Evolutionary conservation across 768 basidiomycete genomes (phyloP), one percentile per base, ranked within the genome.

Genomic region (Mycena alexandri): DNA sequence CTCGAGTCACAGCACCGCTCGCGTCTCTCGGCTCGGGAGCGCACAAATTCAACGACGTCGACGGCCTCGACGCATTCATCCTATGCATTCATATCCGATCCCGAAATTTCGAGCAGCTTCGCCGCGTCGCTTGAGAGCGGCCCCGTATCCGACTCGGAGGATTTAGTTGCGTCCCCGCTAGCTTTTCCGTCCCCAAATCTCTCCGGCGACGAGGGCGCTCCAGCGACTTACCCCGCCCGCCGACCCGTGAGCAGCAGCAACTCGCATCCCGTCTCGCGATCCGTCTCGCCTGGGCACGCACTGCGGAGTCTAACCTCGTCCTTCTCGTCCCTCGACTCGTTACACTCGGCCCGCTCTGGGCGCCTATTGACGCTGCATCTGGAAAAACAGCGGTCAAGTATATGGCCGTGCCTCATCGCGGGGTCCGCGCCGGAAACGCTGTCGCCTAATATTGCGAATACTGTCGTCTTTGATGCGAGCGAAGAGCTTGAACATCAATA

Each of bases 391-490:
- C 86, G 90, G 68, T 89, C 92, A 8, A 84, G 89, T 46, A 94
- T 94, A 47, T 94, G 93, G 93, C 93, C 93, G 0, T 91, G 91
- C 8, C 81, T 94, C 41, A 86, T 94, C 55, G 84, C 92, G n/a
- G 85, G 93, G 36, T 90, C 93, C 11, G 91, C 87, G 11, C 90
- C 91, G 1, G 86, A 87, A 53, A 79, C 85, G 13, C 75, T 92
- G 7, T 87, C 90, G 0, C 85, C 89, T 4, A 81, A 77, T 57
- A 76, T 85, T 21, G 78, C 84, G 5, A 83, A 85, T 60, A 84
- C 89, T 1, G 80, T 87, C 38, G 81, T 88, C 10, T 87, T 88
- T 75, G 82, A 87, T 58, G 77, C 83, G 33, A 84, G 76, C 65
- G 83, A 80, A 58, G 85, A 83, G 62, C 76, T 81, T 60, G 92